Conservation (phyloP, 2,329 filamentous ascomycete species). For the Xylaria sp. region DNA sequence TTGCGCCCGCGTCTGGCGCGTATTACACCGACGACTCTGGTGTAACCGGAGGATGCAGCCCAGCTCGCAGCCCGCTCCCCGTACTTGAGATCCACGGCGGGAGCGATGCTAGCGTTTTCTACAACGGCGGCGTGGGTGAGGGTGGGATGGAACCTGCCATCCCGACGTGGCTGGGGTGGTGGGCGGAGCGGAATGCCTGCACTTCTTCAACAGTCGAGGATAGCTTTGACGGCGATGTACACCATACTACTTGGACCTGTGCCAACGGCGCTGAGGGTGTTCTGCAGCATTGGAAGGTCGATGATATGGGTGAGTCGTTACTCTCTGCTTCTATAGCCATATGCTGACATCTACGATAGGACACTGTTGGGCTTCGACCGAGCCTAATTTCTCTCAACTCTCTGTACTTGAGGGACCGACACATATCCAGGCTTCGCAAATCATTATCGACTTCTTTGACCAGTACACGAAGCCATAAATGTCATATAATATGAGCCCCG, state of each 20-base stretch:
- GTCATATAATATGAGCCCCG: background rate
- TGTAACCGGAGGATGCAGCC: constrained; percentile 51
- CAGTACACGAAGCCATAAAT: constrained; percentile 47
- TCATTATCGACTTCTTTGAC: constrained; percentile 60
- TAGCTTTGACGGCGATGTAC: constrained; percentile 54
- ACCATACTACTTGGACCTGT: constrained; percentile 57
- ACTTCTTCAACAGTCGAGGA: constrained; percentile 49
- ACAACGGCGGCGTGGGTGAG: constrained; percentile 56
- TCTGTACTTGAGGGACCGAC: constrained; percentile 54
- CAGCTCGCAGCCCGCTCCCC: constrained; percentile 53
- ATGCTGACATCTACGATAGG: constrained; percentile 41
- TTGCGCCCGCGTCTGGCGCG: constrained; percentile 58
- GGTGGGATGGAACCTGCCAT: constrained; percentile 56
- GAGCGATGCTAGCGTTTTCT: constrained; percentile 56
- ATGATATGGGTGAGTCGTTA: constrained; percentile 53
- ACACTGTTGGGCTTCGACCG: constrained; percentile 60
- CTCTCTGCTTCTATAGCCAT: background rate
- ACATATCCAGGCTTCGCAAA: constrained; percentile 56
- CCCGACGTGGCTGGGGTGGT: constrained; percentile 55
- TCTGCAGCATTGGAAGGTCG: constrained; percentile 59
- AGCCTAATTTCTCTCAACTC: constrained; percentile 57
- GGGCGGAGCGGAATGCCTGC: constrained; percentile 56
- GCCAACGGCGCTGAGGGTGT: constrained; percentile 48
- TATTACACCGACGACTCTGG: constrained; percentile 57
- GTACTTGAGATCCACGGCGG: constrained; percentile 61